Conservation (phyloP, 352 stramenopile genomes). For the Vaucheria bursata region DNA sequence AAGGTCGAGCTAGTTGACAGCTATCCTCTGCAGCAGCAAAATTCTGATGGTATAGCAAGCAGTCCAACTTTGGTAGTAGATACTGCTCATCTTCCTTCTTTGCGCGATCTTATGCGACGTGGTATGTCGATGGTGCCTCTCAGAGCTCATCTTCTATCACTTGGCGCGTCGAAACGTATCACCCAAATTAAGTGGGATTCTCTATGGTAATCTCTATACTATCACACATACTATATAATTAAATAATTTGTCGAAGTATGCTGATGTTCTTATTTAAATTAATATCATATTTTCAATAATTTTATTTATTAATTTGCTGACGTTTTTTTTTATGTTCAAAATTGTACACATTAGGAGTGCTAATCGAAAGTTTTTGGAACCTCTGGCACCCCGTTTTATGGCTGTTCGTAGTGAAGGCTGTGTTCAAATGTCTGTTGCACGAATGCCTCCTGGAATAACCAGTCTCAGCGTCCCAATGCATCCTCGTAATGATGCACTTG, state of each 20-base stretch:
- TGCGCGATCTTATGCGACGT: conserved; percentile 11
- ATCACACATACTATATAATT: not conserved
- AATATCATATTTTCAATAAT: too few relatives aligned
- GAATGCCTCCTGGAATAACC: conserved; percentile 10
- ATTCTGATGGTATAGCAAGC: not conserved
- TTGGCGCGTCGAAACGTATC: not conserved
- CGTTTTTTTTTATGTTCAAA: not conserved
- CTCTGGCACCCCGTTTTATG: conserved; percentile 21
- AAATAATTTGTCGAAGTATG: not conserved
- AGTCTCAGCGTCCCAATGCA: conserved; percentile 13
- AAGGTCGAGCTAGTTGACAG: conserved; percentile 3
- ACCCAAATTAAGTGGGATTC: conserved; percentile 17
- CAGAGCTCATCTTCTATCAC: not conserved
- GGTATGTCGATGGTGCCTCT: conserved; percentile 6
- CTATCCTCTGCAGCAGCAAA: not conserved
- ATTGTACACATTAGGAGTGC: too few relatives aligned
- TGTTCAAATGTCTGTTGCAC: conserved; percentile 12
- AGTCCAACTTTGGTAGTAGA: not conserved
- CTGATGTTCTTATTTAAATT: not conserved
- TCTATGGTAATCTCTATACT: not conserved
- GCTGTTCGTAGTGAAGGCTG: conserved; percentile 6
- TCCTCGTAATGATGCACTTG: conserved; percentile 12
- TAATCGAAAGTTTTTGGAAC: conserved; percentile 20
- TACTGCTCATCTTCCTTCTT: conserved; percentile 13
- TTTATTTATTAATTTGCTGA: not conserved